Base-by-base conservation (phyloP, 1,284 basidiomycete genomes). In the Melampsora occidentalis region DNA sequence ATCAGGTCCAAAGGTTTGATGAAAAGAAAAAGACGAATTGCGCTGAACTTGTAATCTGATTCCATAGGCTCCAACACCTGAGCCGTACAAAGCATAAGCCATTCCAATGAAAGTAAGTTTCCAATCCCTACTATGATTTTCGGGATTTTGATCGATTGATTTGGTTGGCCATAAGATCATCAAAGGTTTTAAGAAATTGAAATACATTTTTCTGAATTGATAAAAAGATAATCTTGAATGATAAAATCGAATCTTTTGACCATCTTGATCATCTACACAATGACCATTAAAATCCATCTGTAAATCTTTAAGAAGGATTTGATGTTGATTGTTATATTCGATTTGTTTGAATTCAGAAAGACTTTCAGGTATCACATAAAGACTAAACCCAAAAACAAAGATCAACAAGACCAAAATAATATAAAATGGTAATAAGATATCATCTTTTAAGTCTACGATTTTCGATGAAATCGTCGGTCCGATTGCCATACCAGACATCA, bases 391-490 rank as follows among this genome's bases (percentile, higher is more conserved):
- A 1, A 78, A 66, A 39, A 48, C 67, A 12, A 79, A 66, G 0
- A 78, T 59, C 20, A 79, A 51, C 31, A 79, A 61, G 18, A 77
- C 66, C 2, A 80, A 39, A 1, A 68, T 59, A 25, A 68, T 78
- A 2, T 78, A 69, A 6, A 71, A 14, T 0, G 53, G 53, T n/a
- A 57, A 28, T 57, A 57, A 28, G 53, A 57, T 57, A 57, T 57
- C 53, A 28, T 57, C 53, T n/a, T 28, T n/a, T n/a, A 57, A 28
- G 14, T n/a, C 6, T 57, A 57, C 53, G 14, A 57, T n/a, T 20
- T 57, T 57, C 1, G 53, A 5, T 1, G 53, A 57, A n/a, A 57
- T 57, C n/a, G 53, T 57, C 4, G 53, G 53, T 22, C 53, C 53
- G 18, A 57, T n/a, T 1, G 53, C 53, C 25, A 57, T 28, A 5